phyloP scores from a whole-genome alignment of 352 stramenopile species.

The Blastocystis hominis region DNA sequence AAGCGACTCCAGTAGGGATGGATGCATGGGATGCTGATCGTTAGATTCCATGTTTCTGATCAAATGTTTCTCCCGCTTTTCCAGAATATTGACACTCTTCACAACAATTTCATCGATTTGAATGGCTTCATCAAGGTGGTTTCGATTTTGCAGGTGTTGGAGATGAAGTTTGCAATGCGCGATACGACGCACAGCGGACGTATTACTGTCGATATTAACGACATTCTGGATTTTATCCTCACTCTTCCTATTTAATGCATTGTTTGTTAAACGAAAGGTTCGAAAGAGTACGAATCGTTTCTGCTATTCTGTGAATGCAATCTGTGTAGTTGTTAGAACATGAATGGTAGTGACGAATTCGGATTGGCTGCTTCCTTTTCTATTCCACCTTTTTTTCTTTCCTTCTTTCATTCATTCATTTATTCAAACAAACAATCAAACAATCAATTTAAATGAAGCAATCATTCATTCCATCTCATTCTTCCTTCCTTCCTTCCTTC shows the following conservation, averaged over 20 bases:
- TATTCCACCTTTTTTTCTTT: too few species aligned
- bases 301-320: too few species aligned
- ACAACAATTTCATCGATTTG: slow-evolving; percentile 25
- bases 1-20: background rate
- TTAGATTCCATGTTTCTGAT: slow-evolving; percentile 3
- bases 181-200: slow-evolving; percentile 3
- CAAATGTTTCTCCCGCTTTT: slow-evolving; percentile 18
- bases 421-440: slow-evolving; percentile 29
- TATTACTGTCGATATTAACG: slow-evolving; percentile 8
- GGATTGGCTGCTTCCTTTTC: too few species aligned
- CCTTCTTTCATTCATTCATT: background rate
- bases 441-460: background rate
- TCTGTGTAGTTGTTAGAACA: too few species aligned
- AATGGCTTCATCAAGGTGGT: slow-evolving; percentile 51
- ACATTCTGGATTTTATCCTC: slow-evolving; percentile 21
- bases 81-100: slow-evolving; percentile 42
- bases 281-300: too few species aligned
- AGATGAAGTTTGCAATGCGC: slow-evolving; percentile 18
- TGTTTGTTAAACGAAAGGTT: background rate
- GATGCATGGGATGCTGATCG: background rate
- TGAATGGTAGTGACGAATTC: too few species aligned
- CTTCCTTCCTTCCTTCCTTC: background rate
- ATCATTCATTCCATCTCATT: too few species aligned
- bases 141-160: slow-evolving; percentile 26
- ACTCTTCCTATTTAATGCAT: slow-evolving; percentile 18